Base-by-base conservation (phyloP, 75 land plant genomes). In the Cryptomeria japonica region DNA sequence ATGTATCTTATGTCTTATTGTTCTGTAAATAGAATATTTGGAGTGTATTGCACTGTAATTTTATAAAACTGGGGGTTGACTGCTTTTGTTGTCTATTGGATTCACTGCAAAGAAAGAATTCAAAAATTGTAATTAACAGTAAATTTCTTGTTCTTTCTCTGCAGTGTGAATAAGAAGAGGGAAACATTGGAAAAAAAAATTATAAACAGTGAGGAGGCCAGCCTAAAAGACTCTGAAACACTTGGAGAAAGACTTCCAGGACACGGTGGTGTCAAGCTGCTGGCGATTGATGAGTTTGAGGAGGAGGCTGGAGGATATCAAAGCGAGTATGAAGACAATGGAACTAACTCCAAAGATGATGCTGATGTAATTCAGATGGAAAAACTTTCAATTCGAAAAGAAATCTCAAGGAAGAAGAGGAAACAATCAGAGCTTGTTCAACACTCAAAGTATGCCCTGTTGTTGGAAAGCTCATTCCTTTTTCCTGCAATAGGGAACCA, bases 201-300 rank as follows among this genome's bases (percentile, higher is more conserved):
- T 84, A 8, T 36, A 22, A 12, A 41, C 15, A 25, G 11, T 58
- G 58, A 61, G 47, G 56, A 46, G 64, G 38, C 16, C 70, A 87
- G 85, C 55, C 36, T 83, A 82, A 55, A 61, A 39, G 32, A 44
- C 56, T 39, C 31, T 14, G 46, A 89, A 25, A 56, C 18, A 25
- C 38, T 76, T 85, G 68, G 53, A 34, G 77, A 73, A 15, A 87
- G 79, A 49, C 22, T 85, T 34, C 85, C 87, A 86, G 79, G 80
- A 39, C 44, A 16, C 55, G 12, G 38, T 31, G 90, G 91, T 42
- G 56, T 84, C 28, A 89, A 91, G 64, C 89, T 89, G 89, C 49
- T 89, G 32, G 89, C 94, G 1, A 80, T 90, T 88, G 89, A 93
- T 51, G 91, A 91, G 68, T 93, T 91, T 88, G 91, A 93, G 12